Evolutionary conservation across 371 early-diverging fungal genomes (phyloP).

Genomic region (Apophysomyces sp.): DNA sequence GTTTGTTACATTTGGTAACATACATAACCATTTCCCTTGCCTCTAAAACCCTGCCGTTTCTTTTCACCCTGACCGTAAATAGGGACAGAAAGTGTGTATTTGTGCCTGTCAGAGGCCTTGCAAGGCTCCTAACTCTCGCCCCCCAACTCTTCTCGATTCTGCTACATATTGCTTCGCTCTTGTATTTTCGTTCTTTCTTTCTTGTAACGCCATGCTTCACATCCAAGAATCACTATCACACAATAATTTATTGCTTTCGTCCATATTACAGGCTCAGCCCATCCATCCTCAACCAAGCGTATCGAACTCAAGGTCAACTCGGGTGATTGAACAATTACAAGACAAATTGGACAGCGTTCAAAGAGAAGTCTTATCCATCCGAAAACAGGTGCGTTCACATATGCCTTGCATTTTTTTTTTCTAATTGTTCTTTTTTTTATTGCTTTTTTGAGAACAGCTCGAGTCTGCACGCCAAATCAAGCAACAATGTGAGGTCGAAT

Average conservation of each 20-base stretch:
- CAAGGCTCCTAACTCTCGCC: constrained; percentile 1
- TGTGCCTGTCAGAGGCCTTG: background rate
- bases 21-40: background rate
- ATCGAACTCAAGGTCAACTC: constrained; percentile 31
- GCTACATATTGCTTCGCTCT: background rate
- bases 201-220: constrained; percentile 18
- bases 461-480: constrained; percentile 29
- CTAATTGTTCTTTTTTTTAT: background rate
- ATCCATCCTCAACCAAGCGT: constrained; percentile 32
- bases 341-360: constrained; percentile 26
- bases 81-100: background rate
- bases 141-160: background rate
- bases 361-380: constrained; percentile 26
- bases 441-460: constrained; percentile 25
- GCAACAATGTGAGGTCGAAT: constrained; percentile 27
- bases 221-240: constrained; percentile 28
- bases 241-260: constrained; percentile 18
- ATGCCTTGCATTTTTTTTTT: background rate
- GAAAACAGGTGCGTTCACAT: constrained; percentile 28
- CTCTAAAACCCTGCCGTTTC: background rate
- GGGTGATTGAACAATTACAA: constrained; percentile 39
- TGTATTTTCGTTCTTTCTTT: constrained; percentile 4
- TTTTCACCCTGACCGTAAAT: background rate
- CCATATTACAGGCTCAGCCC: constrained; percentile 11
- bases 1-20: constrained; percentile 1